phyloP scores from a whole-genome alignment of 768 basidiomycete species.

The Auriscalpium microsporum region DNA sequence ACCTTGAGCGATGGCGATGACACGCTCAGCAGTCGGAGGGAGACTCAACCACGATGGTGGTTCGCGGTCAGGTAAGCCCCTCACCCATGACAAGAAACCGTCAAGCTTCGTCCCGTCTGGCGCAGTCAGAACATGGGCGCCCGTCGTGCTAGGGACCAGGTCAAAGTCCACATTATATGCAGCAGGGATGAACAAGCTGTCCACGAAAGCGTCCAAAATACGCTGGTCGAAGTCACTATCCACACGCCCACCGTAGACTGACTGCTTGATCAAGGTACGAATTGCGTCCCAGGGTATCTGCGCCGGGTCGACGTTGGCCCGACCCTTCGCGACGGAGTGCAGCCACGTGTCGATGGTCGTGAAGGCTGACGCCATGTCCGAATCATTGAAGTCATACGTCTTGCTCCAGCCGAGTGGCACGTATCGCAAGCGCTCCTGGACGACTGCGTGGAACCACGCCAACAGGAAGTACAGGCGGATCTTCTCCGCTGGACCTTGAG shows the following conservation, averaged over 20 bases:
- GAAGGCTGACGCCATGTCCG: slow-evolving; percentile 90
- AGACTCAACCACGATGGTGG: slow-evolving; percentile 93
- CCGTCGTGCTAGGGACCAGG: slow-evolving; percentile 61
- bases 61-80: slow-evolving; percentile 82
- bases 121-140: slow-evolving; percentile 49
- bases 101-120: slow-evolving; percentile 93
- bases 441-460: slow-evolving; percentile 98
- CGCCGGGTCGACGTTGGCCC: slow-evolving; percentile 86
- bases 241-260: slow-evolving; percentile 89
- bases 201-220: slow-evolving; percentile 89
- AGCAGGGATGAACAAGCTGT: slow-evolving; percentile 74
- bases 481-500: slow-evolving; percentile 89
- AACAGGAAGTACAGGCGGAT: slow-evolving; percentile 89
- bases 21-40: slow-evolving; percentile 84
- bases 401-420: slow-evolving; percentile 96
- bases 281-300: slow-evolving; percentile 93
- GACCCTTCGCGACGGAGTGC: slow-evolving; percentile 68
- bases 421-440: slow-evolving; percentile 94
- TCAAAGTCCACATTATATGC: slow-evolving; percentile 94
- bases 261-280: slow-evolving; percentile 89
- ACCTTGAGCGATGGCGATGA: slow-evolving; percentile 92
- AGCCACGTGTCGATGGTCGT: slow-evolving; percentile 92
- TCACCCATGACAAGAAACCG: slow-evolving; percentile 87
- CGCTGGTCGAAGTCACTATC: slow-evolving; percentile 95
- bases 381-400: slow-evolving; percentile 97